These are phyloP conservation scores for Orbilia quercus DNA, from an alignment of 2,329 filamentous ascomycete species.

Conservation along the genomic window DNA sequence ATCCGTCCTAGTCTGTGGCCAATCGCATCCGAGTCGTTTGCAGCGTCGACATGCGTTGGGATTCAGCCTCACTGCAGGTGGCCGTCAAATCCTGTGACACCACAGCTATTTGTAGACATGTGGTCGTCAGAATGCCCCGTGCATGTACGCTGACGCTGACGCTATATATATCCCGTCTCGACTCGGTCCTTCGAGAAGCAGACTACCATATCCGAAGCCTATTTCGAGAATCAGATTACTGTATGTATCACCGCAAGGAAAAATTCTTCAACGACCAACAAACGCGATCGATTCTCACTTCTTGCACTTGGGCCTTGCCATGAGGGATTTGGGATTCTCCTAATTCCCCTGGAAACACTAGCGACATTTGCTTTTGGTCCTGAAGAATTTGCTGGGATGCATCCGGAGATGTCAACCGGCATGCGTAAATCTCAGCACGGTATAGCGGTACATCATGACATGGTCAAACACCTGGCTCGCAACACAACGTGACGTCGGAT, in stretches of 20 bases:
- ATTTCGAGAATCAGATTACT: no score
- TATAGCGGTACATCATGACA: slow-evolving; percentile 4
- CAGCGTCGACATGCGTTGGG: slow-evolving; percentile 26
- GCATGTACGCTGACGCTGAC: slow-evolving; percentile 9
- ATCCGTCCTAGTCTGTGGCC: slow-evolving; percentile 12
- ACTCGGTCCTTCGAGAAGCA: not conserved
- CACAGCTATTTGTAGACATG: slow-evolving; percentile 6
- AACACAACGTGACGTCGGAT: slow-evolving; percentile 46
- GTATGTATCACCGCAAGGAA: no score
- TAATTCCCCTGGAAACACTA: slow-evolving; percentile 19
- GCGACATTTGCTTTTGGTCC: slow-evolving; percentile 19
- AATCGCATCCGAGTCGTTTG: slow-evolving; percentile 4
- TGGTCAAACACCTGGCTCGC: slow-evolving; percentile 23
- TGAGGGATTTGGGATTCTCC: slow-evolving; percentile 1
- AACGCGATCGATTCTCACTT: no score
- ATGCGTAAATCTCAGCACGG: slow-evolving; percentile 13
- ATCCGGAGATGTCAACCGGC: slow-evolving; percentile 1
- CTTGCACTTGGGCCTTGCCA: no score
- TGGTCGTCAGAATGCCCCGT: slow-evolving; percentile 6
- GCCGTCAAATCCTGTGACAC: slow-evolving; percentile 46
- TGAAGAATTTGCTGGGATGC: slow-evolving; percentile 9
- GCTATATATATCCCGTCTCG: slow-evolving; percentile 41
- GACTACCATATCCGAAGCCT: not conserved
- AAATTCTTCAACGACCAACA: no score
- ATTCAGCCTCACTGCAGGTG: slow-evolving; percentile 55